phyloP scores from a whole-genome alignment of 2,329 filamentous ascomycete species.

The Trichocomaceae sp. region DNA sequence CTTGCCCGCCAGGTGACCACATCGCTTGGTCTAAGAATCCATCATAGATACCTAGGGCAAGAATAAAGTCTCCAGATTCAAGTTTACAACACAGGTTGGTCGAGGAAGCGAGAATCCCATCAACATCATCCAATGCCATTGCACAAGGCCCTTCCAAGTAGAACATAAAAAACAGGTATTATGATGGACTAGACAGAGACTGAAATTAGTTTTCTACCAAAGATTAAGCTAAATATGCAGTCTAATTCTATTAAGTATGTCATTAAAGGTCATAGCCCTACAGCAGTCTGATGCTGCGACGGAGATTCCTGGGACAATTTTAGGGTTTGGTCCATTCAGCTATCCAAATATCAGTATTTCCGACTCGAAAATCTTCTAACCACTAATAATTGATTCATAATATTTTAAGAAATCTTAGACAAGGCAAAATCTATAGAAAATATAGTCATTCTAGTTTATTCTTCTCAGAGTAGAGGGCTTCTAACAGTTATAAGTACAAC shows the following conservation, averaged over 20 bases:
- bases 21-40: constrained; percentile 40
- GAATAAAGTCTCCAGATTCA: constrained; percentile 27
- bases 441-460: no score
- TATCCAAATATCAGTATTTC: background rate
- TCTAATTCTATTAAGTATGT: no score
- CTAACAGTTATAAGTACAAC: no score
- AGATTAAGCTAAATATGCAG: no score
- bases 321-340: background rate
- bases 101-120: background rate
- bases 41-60: constrained; percentile 46
- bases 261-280: no score
- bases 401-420: no score
- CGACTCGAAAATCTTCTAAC: background rate
- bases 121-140: background rate
- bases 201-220: no score
- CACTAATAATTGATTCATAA: background rate
- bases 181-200: no score
- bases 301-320: background rate
- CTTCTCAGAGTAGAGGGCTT: no score
- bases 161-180: background rate
- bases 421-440: no score
- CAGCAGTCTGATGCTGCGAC: no score
- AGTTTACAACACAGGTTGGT: constrained; percentile 2
- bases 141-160: background rate
- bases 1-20: constrained; percentile 36